Base-by-base conservation (phyloP, 257 asterid genomes). In the Catharanthus roseus region DNA sequence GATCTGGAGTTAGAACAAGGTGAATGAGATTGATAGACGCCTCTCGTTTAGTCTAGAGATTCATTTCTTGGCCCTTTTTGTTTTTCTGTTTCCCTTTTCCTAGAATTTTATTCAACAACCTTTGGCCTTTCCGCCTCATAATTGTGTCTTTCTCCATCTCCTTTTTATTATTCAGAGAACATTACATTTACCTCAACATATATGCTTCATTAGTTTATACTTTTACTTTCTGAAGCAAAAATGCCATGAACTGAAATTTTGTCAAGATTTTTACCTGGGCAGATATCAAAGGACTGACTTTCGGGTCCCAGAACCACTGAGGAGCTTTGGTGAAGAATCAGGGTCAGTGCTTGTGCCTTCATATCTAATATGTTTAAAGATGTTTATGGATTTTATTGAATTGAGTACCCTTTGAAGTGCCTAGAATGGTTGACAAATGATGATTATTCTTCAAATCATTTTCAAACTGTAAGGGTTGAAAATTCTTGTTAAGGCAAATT, bases 251-350 rank as follows among this genome's bases (percentile, higher is more conserved):
- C 23, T 38, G 38, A 64, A 63, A 28, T 68, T 67, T 80, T 26
- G 50, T 72, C 70, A 72, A 69, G n/a, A 33, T 66, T 21, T 53
- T 33, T 53, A 38, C 38, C 42, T 57, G 68, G 13, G 34, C 74
- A 90, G 97, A 79, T 89, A 87, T 75, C 97, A 89, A 74, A 89
- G 86, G 85, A 89, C 82, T 50, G 92, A 91, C 76, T 91, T 87
- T 78, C 96, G 89, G 61, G 87, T 91, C 55, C 97, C 96, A 65
- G 92, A 88, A 67, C 64, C 90, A n/a, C 70, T 91, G 68, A 80
- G 95, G 65, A 76, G 83, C 78, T 87, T 82, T 72, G 81, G 81
- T 70, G 90, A 84, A 42, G 73, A 69, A 71, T 80, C 90, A 38
- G 83, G 89, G 97, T 88, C 76, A 76, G 88, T 58, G 64, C 65